phyloP scores from a whole-genome alignment of 2,329 filamentous ascomycete genomes.

The Volutella citrinella region DNA sequence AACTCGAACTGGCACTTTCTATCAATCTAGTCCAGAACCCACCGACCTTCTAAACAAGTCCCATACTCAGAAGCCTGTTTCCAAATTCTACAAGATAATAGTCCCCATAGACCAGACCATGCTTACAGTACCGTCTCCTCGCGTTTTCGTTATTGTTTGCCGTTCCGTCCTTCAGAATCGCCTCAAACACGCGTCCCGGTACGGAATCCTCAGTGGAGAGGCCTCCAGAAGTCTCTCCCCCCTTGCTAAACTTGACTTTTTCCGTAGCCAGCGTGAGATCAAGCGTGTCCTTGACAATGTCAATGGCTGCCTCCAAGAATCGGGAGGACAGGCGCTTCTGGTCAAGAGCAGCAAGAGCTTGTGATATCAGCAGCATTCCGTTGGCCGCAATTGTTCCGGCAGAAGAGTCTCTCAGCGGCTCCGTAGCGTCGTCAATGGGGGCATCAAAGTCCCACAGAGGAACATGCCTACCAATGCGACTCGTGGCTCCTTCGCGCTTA shows the following conservation, averaged over 20 bases:
- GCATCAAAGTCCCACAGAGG: conserved; percentile 48
- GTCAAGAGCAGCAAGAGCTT: conserved; percentile 23
- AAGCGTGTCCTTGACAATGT: conserved; percentile 29
- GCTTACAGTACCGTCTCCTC: conserved; percentile 30
- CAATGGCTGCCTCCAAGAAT: conserved; percentile 26
- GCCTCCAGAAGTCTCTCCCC: too few relatives aligned
- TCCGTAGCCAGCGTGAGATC: conserved; percentile 23
- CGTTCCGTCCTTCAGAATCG: conserved; percentile 31
- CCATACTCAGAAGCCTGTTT: conserved; percentile 42
- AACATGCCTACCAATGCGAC: conserved; percentile 10
- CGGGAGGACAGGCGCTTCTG: conserved; percentile 11
- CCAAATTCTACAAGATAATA: conserved; percentile 47
- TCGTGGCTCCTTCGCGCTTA: not conserved
- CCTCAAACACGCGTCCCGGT: conserved; percentile 22
- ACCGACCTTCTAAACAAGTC: conserved; percentile 17
- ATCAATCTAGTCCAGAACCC: too few relatives aligned
- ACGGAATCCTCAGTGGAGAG: conserved; percentile 1
- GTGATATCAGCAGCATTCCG: conserved; percentile 35
- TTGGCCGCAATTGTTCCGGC: conserved; percentile 38
- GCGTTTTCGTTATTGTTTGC: conserved; percentile 32
- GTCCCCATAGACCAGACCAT: conserved; percentile 47
- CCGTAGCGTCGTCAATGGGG: conserved; percentile 27
- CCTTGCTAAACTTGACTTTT: conserved; percentile 13
- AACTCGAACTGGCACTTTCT: too few relatives aligned
- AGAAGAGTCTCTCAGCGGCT: conserved; percentile 34